phyloP scores from a whole-genome alignment of 257 asterid genomes.

The Scutellaria barbata region DNA sequence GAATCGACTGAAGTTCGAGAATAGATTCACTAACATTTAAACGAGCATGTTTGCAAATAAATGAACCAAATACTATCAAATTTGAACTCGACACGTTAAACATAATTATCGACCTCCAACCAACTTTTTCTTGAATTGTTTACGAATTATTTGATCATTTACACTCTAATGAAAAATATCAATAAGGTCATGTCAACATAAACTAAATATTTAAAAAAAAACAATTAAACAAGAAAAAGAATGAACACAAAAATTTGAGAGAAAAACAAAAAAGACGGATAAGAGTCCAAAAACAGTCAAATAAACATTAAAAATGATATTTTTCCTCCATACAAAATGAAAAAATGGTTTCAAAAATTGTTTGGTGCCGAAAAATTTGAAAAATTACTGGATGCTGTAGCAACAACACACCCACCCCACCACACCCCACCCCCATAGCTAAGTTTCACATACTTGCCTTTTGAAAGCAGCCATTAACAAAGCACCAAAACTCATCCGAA shows the following conservation, averaged over 20 bases:
- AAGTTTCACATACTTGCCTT: constrained; percentile 20
- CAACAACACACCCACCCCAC: constrained; percentile 12
- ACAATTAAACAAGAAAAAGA: background rate
- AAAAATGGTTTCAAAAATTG: constrained; percentile 19
- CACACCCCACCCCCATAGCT: background rate
- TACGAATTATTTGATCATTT: too few species aligned
- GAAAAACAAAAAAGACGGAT: background rate
- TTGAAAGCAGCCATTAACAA: constrained; percentile 39
- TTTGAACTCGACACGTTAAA: too few species aligned
- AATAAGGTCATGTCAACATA: background rate
- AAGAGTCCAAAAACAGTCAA: background rate
- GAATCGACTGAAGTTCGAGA: too few species aligned
- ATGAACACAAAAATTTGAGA: background rate
- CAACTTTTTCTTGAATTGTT: too few species aligned
- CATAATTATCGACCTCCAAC: too few species aligned
- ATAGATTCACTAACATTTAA: too few species aligned
- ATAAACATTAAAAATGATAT: background rate
- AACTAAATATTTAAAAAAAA: background rate
- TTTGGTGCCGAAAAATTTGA: constrained; percentile 37
- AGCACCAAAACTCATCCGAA: constrained; percentile 38
- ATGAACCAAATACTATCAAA: too few species aligned
- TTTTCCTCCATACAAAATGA: constrained; percentile 6
- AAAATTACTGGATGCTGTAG: constrained; percentile 35
- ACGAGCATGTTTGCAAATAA: too few species aligned
- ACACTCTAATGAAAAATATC: background rate